phyloP scores from a whole-genome alignment of 441 rosid species.

The Arabidopsis hybrid region DNA sequence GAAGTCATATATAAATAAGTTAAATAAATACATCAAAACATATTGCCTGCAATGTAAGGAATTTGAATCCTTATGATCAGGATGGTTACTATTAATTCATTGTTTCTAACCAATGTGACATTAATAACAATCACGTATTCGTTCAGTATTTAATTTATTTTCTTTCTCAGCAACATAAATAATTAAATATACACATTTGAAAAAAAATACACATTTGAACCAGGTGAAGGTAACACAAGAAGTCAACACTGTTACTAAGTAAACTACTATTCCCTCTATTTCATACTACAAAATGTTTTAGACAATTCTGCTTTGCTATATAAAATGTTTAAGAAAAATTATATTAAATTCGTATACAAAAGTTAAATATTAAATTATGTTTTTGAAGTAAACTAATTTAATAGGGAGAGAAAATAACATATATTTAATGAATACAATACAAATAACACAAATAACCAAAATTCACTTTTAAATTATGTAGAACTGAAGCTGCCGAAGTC shows the following conservation, averaged over 20 bases:
- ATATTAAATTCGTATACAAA: no score
- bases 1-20: constrained; percentile 15
- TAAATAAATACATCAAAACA: constrained; percentile 24
- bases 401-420: no score
- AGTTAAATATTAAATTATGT: no score
- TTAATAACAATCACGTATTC: constrained; percentile 16
- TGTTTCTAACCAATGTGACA: constrained; percentile 16
- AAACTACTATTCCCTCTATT: no score
- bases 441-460: not conserved
- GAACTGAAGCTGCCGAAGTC: not conserved
- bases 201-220: not conserved
- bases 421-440: no score
- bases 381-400: no score
- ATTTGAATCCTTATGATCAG: constrained; percentile 33
- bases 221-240: no score
- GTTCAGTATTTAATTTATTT: not conserved
- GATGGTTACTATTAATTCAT: constrained; percentile 16
- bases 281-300: no score
- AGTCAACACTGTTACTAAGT: no score
- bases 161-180: not conserved
- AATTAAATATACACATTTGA: no score
- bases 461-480: constrained; percentile 1
- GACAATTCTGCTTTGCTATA: no score
- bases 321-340: no score
- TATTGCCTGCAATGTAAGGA: constrained; percentile 33